These are phyloP conservation scores for Saccharomyces hybrid DNA, from an alignment of 1,139 yeast genomes.

Conservation along the genomic window DNA sequence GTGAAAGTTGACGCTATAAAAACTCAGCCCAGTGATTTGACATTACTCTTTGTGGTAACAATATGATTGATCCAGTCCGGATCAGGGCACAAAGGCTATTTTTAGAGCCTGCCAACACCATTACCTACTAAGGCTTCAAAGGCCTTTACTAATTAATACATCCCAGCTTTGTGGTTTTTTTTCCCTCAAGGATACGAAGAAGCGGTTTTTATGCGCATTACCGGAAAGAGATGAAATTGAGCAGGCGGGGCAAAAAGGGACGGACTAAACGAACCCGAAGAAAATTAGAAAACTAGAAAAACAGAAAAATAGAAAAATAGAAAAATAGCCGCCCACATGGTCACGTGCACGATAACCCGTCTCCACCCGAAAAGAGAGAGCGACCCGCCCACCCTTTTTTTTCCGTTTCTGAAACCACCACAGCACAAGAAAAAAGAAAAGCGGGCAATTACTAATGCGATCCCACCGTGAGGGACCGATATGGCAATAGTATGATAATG, in stretches of 20 bases:
- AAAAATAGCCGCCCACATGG: neutral
- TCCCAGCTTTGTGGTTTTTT: neutral
- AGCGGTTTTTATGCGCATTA: neutral
- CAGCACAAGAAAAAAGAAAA: neutral
- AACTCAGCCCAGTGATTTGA: neutral
- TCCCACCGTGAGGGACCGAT: neutral
- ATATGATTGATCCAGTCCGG: neutral
- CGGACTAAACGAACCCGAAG: neutral
- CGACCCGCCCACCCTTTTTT: neutral
- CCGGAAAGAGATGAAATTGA: neutral
- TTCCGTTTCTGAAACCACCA: neutral
- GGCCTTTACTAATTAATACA: neutral
- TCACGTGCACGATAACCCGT: neutral
- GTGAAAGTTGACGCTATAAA: neutral
- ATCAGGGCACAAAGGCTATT: neutral
- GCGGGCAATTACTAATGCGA: neutral
- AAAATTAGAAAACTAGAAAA: neutral
- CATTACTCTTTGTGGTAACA: neutral
- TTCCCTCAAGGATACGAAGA: neutral
- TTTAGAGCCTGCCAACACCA: neutral
- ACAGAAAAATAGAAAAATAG: neutral
- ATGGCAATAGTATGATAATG: neutral
- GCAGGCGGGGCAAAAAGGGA: neutral
- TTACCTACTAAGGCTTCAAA: neutral
- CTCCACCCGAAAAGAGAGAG: neutral